Conservation (phyloP, 208 protist genomes). For the Trichomonas tenax region DNA sequence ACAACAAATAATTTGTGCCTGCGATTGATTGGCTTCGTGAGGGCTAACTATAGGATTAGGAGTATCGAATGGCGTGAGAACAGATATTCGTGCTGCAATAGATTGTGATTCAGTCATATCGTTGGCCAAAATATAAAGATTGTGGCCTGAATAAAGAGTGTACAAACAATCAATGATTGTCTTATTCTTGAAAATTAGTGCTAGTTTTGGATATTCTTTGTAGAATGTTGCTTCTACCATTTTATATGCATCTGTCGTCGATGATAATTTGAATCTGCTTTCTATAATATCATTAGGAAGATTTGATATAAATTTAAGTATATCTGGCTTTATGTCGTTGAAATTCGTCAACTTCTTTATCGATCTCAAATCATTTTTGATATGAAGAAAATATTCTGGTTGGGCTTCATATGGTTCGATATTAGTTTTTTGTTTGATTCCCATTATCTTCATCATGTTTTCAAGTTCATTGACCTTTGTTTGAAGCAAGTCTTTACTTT, state of each 20-base stretch:
- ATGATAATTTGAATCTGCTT: not conserved
- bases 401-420: not conserved
- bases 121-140: not conserved
- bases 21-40: not conserved
- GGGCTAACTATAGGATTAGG: not conserved
- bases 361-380: not conserved
- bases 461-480: not conserved
- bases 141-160: not conserved
- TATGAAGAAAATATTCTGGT: not conserved
- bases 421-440: not conserved
- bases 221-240: not conserved
- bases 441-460: not conserved
- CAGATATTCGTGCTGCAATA: not conserved
- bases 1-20: not conserved
- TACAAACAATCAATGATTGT: not conserved
- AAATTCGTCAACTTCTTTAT: not conserved
- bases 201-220: not conserved
- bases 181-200: not conserved
- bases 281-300: not conserved
- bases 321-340: not conserved
- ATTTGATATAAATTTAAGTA: not conserved
- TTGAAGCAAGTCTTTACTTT: not conserved
- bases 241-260: not conserved
- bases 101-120: not conserved
- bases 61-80: not conserved